Percentiles rank a stretch among this genome's conserved stretches.
These are phyloP conservation scores for Pseudotsuga menziesii DNA, from an alignment of 75 land plant species.

Conservation along the genomic window DNA sequence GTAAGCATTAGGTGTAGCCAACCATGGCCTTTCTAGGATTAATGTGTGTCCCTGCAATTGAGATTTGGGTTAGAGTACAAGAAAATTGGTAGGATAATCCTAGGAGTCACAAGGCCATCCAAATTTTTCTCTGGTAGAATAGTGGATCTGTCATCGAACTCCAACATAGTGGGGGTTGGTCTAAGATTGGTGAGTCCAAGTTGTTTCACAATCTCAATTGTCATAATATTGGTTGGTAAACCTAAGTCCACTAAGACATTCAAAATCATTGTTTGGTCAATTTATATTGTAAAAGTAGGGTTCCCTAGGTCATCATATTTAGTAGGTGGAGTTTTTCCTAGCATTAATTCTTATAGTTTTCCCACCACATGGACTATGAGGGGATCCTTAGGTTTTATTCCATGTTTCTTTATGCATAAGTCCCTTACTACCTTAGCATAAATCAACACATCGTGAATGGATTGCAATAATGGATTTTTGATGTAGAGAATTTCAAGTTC, in stretches of 20 bases:
- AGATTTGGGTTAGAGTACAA: not conserved
- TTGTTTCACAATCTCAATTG: not conserved
- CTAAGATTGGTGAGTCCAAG: not conserved
- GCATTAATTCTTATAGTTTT: not conserved
- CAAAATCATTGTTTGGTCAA: not conserved
- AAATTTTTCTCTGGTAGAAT: not conserved
- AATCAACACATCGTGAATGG: no score
- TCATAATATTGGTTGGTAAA: not conserved
- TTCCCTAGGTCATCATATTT: not conserved
- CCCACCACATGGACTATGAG: not conserved
- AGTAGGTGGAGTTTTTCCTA: not conserved
- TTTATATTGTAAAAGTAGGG: not conserved
- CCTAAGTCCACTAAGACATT: not conserved
- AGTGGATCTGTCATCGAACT: not conserved
- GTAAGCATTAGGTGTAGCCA: not conserved
- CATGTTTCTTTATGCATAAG: no score
- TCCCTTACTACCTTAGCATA: no score
- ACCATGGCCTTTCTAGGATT: not conserved
- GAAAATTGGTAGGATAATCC: not conserved
- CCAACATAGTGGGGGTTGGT: not conserved
- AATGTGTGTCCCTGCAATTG: not conserved
- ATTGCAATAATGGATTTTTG: no score
- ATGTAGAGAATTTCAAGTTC: no score
- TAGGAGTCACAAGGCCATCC: not conserved
- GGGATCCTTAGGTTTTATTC: not conserved